Base-by-base conservation (phyloP, 2,329 filamentous ascomycete species). In the Pseudocercospora cruenta region DNA sequence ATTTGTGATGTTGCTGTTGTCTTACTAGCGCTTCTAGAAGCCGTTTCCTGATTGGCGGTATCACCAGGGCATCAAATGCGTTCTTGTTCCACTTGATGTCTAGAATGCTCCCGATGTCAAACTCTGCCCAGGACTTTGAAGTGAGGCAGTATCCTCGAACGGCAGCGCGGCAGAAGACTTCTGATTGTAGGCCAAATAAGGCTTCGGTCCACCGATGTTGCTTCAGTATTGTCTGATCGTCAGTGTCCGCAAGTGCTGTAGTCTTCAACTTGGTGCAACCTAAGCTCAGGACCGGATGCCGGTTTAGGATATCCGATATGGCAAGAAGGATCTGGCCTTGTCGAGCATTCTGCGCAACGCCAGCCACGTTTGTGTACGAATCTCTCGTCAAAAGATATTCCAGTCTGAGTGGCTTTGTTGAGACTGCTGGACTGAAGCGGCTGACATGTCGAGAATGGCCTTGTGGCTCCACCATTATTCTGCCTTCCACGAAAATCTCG, bases 81-180 rank as follows among this genome's bases (percentile, higher is more conserved):
- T 69, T 54, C 24, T 65, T 45, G 55, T 71, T 71, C 65, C 63
- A 70, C 8, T 45, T 21, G 7, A 72, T 71, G 10, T 60, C 58
- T 1, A 12, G 8, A 24, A 69, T 64, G 22, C 58, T 62, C 24
- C 65, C 67, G n/a, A 70, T 58, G 16, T 65, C 57, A 58, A 72
- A 72, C 36, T 69, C 62, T 3, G 65, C 65, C 69, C 69, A 72
- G n/a, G 45, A 62, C 58, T 70, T 70, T 2, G 65, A 63, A 3
- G 22, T 57, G 16, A 71, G 47, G n/a, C 58, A 63, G 43, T 69
- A 70, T 1, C 70, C 70, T 1, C 63, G 60, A 8, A 68, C 58
- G 19, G 63, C 60, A 14, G 68, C 65, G 43, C 55, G 62, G 55
- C 69, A 71, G 45, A 71, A 67, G 1, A 58, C 62, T 61, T 69